These are phyloP conservation scores for Coemansia sp. DNA, from an alignment of 192 early-diverging fungal species.

Conservation along the genomic window DNA sequence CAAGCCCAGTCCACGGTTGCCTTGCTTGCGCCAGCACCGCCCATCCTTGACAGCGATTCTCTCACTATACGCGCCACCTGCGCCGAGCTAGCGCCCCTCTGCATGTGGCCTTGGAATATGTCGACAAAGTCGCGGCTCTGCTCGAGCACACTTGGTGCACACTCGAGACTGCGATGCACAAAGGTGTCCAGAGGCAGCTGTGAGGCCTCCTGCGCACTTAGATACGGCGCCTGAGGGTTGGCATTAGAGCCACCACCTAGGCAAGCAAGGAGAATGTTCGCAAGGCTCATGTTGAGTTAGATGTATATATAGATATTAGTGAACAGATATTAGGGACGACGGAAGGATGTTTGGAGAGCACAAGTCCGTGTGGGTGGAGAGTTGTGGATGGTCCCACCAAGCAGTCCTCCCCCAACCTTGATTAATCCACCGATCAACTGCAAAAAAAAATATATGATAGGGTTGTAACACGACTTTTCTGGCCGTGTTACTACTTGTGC, in stretches of 20 bases:
- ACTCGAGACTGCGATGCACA: conserved; percentile 46
- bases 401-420: background rate
- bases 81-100: conserved; percentile 15
- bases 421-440: background rate
- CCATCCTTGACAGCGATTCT: conserved; percentile 29
- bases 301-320: background rate
- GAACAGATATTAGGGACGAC: background rate
- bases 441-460: conserved; percentile 9
- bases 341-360: background rate
- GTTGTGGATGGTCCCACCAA: background rate
- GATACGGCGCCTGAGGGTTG: conserved; percentile 38
- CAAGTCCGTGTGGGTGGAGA: background rate
- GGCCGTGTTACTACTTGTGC: background rate
- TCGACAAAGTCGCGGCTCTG: conserved; percentile 34
- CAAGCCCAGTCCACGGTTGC: conserved; percentile 47
- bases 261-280: conserved; percentile 34
- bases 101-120: conserved; percentile 45
- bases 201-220: conserved; percentile 47
- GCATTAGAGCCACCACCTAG: conserved; percentile 17
- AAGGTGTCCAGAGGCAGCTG: conserved; percentile 48
- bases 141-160: conserved; percentile 40
- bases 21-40: conserved; percentile 32
- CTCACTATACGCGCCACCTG: conserved; percentile 34
- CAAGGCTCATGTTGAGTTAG: conserved; percentile 28
- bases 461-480: background rate